Evolutionary conservation across 768 basidiomycete species (phyloP).

Genomic region (Neoboletus magnificus): DNA sequence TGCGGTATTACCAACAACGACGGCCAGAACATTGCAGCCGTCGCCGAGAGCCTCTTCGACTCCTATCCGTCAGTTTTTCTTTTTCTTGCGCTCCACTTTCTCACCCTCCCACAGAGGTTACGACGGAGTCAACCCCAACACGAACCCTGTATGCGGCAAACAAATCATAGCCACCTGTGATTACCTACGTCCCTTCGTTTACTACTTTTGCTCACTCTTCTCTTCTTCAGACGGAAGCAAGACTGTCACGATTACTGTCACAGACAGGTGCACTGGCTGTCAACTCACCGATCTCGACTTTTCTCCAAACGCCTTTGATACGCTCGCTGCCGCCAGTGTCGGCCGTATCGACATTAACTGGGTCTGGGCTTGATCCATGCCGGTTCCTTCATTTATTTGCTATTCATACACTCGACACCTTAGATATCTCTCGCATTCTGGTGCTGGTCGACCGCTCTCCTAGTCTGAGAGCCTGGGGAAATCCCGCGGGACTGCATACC

Average conservation of each 20-base stretch:
- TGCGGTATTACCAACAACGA: conserved; percentile 37
- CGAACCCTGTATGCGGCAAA: conserved; percentile 67
- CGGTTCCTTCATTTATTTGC: conserved; percentile 17
- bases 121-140: conserved; percentile 60
- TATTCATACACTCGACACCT: conserved; percentile 25
- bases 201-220: conserved; percentile 6
- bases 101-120: conserved; percentile 43
- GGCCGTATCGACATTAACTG: conserved; percentile 60
- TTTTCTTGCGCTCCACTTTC: background rate
- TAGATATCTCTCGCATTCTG: background rate
- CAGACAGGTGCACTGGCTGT: conserved; percentile 66
- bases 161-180: conserved; percentile 47
- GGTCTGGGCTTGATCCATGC: conserved; percentile 35
- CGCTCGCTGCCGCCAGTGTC: conserved; percentile 39
- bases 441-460: conserved; percentile 25
- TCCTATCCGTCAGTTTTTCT: conserved; percentile 30
- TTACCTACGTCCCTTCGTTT: conserved; percentile 9
- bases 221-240: conserved; percentile 48
- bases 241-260: conserved; percentile 44
- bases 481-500: conserved; percentile 3
- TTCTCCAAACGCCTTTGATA: conserved; percentile 53
- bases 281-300: conserved; percentile 53
- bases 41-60: conserved; percentile 34
- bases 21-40: conserved; percentile 35
- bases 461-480: conserved; percentile 27